A percentile compares a stretch with the other conserved stretches of the same genome.
Evolutionary conservation across 1,284 basidiomycete genomes (phyloP).

Genomic region (Cutaneotrichosporon arboriforme): DNA sequence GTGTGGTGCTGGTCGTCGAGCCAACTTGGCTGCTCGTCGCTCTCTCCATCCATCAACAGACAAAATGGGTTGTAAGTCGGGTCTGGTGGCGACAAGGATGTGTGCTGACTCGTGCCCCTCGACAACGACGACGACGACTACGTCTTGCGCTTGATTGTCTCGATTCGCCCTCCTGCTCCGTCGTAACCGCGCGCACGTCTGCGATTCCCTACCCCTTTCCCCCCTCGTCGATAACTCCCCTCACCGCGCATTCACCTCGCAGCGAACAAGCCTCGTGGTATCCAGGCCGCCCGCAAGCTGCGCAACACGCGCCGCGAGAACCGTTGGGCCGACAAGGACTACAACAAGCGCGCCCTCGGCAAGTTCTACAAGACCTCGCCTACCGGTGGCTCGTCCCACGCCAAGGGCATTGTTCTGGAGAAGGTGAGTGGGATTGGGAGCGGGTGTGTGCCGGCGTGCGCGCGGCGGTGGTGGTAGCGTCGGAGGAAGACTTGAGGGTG

Average conservation of each 20-base stretch:
- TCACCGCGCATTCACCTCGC: constrained; percentile 4
- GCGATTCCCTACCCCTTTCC: neutral
- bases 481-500: neutral
- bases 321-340: constrained; percentile 99
- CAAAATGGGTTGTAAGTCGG: constrained; percentile 49
- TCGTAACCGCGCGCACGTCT: neutral
- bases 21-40: neutral
- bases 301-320: constrained; percentile 90
- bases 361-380: constrained; percentile 99
- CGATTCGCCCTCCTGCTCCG: neutral
- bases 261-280: constrained; percentile 96
- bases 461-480: neutral
- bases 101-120: constrained; percentile 10
- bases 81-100: neutral
- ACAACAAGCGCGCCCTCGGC: constrained; percentile 99
- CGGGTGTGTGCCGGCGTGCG: neutral
- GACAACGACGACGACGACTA: neutral
- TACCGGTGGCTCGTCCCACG: constrained; percentile 98
- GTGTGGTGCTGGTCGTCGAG: no score
- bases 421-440: constrained; percentile 54
- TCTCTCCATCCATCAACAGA: constrained; percentile 31
- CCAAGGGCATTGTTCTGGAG: constrained; percentile 99
- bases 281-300: constrained; percentile 98
- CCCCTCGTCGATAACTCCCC: neutral
- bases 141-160: neutral